Percentiles rank a stretch among this genome's conserved stretches.
Evolutionary conservation across 305 asterid species (phyloP).

Genomic region (Solanum hybrid): DNA sequence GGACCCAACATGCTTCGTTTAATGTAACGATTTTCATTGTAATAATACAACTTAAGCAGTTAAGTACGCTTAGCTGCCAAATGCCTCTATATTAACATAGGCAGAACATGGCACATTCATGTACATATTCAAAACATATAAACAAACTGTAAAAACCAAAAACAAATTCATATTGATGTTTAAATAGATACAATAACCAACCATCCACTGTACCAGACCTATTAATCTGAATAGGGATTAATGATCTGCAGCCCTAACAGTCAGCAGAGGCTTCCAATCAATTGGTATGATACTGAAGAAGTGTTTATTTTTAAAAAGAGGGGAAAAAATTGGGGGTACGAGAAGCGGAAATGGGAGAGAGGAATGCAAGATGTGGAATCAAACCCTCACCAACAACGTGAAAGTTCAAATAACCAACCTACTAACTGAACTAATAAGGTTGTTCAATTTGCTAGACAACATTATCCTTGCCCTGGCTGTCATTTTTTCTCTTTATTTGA

Average conservation of each 20-base stretch:
- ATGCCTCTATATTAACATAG: neutral
- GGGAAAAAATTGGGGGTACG: neutral
- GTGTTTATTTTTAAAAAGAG: neutral
- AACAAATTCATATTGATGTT: neutral
- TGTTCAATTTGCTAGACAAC: neutral
- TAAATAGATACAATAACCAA: neutral
- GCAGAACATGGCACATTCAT: neutral
- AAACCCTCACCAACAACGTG: neutral
- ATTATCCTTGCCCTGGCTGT: neutral
- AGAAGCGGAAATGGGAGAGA: neutral
- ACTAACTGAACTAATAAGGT: neutral
- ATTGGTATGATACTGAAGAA: neutral
- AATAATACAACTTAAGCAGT: neutral
- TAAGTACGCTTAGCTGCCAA: neutral
- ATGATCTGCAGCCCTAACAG: neutral
- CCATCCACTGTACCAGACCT: neutral
- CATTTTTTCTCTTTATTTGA: neutral
- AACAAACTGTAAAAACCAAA: neutral
- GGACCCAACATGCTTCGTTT: neutral
- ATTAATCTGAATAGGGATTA: neutral
- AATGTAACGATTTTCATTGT: neutral
- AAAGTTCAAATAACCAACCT: neutral
- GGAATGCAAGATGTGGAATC: neutral
- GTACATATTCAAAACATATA: neutral
- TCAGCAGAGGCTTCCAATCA: neutral